Percentiles rank a stretch among this genome's conserved stretches.
These are phyloP conservation scores for Plectosphaerella cucumerina DNA, from an alignment of 2,329 filamentous ascomycete species.

Conservation along the genomic window DNA sequence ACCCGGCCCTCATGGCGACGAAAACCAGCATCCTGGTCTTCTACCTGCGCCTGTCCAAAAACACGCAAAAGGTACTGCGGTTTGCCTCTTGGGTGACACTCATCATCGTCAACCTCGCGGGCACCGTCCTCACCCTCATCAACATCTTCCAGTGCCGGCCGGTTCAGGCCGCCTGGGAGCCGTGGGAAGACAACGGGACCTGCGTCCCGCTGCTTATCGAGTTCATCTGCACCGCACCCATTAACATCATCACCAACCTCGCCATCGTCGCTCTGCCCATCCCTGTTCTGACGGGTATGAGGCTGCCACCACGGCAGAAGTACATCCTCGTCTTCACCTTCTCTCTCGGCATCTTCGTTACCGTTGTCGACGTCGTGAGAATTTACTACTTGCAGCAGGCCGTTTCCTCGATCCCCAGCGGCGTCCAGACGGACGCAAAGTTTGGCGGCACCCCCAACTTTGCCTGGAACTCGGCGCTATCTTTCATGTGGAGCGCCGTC, in stretches of 20 bases:
- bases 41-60: slow-evolving; percentile 77
- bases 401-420: slow-evolving; percentile 37
- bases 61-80: slow-evolving; percentile 70
- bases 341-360: slow-evolving; percentile 79
- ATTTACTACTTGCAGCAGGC: slow-evolving; percentile 87
- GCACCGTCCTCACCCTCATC: slow-evolving; percentile 74
- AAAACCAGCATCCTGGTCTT: slow-evolving; percentile 93
- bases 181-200: slow-evolving; percentile 23
- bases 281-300: slow-evolving; percentile 83
- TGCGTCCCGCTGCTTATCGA: slow-evolving; percentile 59
- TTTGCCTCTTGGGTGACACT: slow-evolving; percentile 80
- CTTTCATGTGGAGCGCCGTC: slow-evolving; percentile 90
- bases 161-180: slow-evolving; percentile 62
- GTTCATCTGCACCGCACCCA: slow-evolving; percentile 72
- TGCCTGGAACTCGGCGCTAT: slow-evolving; percentile 73
- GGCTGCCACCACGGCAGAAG: slow-evolving; percentile 80
- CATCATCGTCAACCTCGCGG: slow-evolving; percentile 72
- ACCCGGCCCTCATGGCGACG: slow-evolving; percentile 83
- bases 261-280: slow-evolving; percentile 84
- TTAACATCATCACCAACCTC: slow-evolving; percentile 89
- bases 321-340: slow-evolving; percentile 84
- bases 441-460: slow-evolving; percentile 53
- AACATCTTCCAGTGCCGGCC: slow-evolving; percentile 86
- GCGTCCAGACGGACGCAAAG: slow-evolving; percentile 27
- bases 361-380: slow-evolving; percentile 81